Conservation (phyloP, 1,284 basidiomycete genomes). For the Malassezia cuniculi region DNA sequence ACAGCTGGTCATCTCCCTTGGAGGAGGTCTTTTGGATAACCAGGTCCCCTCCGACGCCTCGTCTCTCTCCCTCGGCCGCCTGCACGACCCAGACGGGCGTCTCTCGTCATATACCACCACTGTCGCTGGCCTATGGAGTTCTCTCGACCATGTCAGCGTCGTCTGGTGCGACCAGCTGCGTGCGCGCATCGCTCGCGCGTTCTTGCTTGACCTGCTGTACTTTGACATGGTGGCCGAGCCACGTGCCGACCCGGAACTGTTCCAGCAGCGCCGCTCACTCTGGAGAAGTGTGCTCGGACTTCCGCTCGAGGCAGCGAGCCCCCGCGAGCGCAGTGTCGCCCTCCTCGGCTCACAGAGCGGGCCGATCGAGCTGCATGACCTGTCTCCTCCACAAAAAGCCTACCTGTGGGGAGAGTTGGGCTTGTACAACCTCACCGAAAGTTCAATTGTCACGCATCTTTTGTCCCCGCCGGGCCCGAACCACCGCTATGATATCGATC, state of each 20-base stretch:
- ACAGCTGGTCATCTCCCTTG: conserved; percentile 73
- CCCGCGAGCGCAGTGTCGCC: background rate
- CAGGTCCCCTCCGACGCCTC: conserved; percentile 88
- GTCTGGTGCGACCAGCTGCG: conserved; percentile 98
- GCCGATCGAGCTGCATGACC: background rate
- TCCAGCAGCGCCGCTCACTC: conserved; percentile 20
- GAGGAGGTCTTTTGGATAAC: conserved; percentile 80
- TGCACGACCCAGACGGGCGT: conserved; percentile 13
- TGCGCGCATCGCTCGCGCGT: conserved; percentile 58
- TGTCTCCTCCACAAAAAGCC: too few relatives aligned
- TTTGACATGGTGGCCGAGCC: conserved; percentile 18
- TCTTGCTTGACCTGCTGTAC: conserved; percentile 23
- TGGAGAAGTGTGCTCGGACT: conserved; percentile 24
- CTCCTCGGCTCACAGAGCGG: too few relatives aligned
- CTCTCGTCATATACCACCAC: conserved; percentile 59
- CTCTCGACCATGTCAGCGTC: conserved; percentile 88
- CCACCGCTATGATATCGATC: background rate
- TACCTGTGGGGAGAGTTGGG: too few relatives aligned
- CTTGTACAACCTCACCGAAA: too few relatives aligned
- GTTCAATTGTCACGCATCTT: background rate
- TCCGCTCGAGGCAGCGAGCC: conserved; percentile 9
- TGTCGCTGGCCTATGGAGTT: conserved; percentile 80
- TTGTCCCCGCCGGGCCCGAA: conserved; percentile 6
- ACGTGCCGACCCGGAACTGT: conserved; percentile 12
- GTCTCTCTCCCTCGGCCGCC: conserved; percentile 51